These are phyloP conservation scores for Yamadazyma tumulicola DNA, from an alignment of 805 yeast genomes.

Conservation along the genomic window DNA sequence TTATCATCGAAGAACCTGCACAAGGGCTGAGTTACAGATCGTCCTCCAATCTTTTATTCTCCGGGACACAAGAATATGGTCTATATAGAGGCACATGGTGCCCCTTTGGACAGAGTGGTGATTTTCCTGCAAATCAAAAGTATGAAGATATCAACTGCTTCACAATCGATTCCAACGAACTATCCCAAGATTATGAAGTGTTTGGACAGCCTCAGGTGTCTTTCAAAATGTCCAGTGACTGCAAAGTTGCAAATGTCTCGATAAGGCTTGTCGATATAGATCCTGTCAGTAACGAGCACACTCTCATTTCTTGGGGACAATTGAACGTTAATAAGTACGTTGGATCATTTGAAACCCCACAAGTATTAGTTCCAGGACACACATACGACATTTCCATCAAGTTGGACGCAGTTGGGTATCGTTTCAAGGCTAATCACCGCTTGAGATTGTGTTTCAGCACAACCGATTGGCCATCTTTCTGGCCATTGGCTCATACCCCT, in stretches of 20 bases:
- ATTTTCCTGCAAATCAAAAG: conserved; percentile 44
- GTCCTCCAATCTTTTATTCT: not conserved
- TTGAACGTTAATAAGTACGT: conserved; percentile 37
- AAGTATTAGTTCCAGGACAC: conserved; percentile 24
- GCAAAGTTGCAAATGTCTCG: conserved; percentile 35
- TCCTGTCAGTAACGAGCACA: conserved; percentile 32
- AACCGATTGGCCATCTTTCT: conserved; percentile 46
- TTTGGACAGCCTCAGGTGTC: conserved; percentile 37
- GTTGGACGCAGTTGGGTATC: conserved; percentile 40
- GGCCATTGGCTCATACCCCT: conserved; percentile 45
- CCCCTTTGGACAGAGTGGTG: conserved; percentile 46
- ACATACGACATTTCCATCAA: conserved; percentile 30
- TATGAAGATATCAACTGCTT: conserved; percentile 39
- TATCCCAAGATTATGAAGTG: conserved; percentile 21
- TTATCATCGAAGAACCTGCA: too few species aligned
- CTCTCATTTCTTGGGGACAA: conserved; percentile 45
- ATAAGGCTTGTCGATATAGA: conserved; percentile 39
- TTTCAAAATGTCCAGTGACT: conserved; percentile 31
- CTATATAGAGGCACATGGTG: conserved; percentile 44
- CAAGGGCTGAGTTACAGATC: too few species aligned
- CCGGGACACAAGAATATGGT: conserved; percentile 40
- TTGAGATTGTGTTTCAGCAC: conserved; percentile 40
- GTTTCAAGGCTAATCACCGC: conserved; percentile 32
- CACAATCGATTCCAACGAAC: conserved; percentile 28
- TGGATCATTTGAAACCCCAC: conserved; percentile 41